These are phyloP conservation scores for Infundibulicybe gibba DNA, from an alignment of 768 basidiomycete species.

Conservation along the genomic window DNA sequence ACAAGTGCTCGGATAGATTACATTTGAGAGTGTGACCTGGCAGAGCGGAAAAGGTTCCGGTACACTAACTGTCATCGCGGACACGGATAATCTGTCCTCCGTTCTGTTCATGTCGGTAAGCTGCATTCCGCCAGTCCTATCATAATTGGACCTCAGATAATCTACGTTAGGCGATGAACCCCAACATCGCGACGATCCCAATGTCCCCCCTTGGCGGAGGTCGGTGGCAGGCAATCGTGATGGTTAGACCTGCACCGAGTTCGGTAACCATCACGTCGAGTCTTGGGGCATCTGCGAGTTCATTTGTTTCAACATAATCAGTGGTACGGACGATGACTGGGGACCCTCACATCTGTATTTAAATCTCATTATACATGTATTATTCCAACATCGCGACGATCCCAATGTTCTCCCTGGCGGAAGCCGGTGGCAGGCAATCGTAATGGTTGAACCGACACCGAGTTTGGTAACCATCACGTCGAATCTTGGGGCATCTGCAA, in stretches of 20 bases:
- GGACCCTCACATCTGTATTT: too few species aligned
- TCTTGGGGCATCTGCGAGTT: conserved; percentile 8
- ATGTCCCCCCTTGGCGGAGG: conserved; percentile 12
- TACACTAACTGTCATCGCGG: conserved; percentile 11
- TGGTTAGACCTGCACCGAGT: conserved; percentile 12
- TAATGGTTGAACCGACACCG: conserved; percentile 13
- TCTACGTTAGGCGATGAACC: conserved; percentile 8
- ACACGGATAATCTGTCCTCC: conserved; percentile 5
- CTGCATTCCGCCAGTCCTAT: neutral
- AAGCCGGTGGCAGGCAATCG: conserved; percentile 6
- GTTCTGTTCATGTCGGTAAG: conserved; percentile 10
- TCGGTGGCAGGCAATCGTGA: conserved; percentile 7
- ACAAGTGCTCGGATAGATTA: conserved; percentile 3
- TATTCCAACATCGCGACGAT: conserved; percentile 4
- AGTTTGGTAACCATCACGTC: conserved; percentile 11
- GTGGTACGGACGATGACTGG: too few species aligned
- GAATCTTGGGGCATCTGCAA: conserved; percentile 9
- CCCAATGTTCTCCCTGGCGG: conserved; percentile 10
- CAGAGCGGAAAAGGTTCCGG: conserved; percentile 13
- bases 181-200: conserved; percentile 5
- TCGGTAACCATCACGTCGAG: conserved; percentile 13
- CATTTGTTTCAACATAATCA: neutral
- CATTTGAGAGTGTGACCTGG: conserved; percentile 11
- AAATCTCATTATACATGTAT: too few species aligned
- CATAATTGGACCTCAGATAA: neutral